A percentile compares a stretch with the other conserved stretches of the same genome.
Evolutionary conservation across 2,329 filamentous ascomycete genomes (phyloP).

Genomic region (Cephalotrichum gorgonifer): DNA sequence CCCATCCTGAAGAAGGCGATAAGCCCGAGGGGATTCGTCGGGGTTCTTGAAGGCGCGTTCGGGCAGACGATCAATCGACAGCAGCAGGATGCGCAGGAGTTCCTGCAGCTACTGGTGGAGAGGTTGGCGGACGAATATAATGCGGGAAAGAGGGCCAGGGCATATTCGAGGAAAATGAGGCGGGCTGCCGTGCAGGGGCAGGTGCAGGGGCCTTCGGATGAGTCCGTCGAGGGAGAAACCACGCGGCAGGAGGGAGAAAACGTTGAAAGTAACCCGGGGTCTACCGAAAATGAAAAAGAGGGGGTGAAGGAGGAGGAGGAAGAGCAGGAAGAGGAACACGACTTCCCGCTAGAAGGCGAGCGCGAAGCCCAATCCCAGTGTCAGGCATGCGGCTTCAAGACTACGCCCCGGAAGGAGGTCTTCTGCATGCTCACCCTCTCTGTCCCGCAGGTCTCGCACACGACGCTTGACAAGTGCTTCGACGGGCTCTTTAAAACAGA

Average conservation of each 20-base stretch:
- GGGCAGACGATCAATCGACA: conserved; percentile 83
- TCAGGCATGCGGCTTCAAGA: conserved; percentile 79
- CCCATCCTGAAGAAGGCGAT: conserved; percentile 93
- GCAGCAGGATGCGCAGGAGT: conserved; percentile 97
- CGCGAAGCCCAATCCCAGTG: conserved; percentile 95
- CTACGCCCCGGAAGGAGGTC: conserved; percentile 68
- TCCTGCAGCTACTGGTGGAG: conserved; percentile 87
- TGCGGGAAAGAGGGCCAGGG: conserved; percentile 65
- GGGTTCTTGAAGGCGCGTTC: conserved; percentile 75
- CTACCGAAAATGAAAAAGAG: conserved; percentile 6
- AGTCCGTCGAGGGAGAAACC: not conserved
- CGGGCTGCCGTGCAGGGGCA: not conserved
- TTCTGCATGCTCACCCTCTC: conserved; percentile 91
- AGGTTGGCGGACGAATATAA: conserved; percentile 90
- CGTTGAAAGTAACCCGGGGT: conserved; percentile 14
- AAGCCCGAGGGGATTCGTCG: conserved; percentile 74
- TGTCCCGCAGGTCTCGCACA: conserved; percentile 74
- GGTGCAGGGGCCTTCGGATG: too few species aligned
- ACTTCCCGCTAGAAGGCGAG: conserved; percentile 85
- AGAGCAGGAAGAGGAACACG: conserved; percentile 44
- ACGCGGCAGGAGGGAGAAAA: too few species aligned
- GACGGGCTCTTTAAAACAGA: conserved; percentile 92
- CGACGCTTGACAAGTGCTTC: conserved; percentile 78
- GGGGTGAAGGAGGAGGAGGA: conserved; percentile 12
- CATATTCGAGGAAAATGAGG: conserved; percentile 28